These are phyloP conservation scores for Cryptococcus amylolentus DNA, from an alignment of 1,284 basidiomycete genomes.

Conservation along the genomic window DNA sequence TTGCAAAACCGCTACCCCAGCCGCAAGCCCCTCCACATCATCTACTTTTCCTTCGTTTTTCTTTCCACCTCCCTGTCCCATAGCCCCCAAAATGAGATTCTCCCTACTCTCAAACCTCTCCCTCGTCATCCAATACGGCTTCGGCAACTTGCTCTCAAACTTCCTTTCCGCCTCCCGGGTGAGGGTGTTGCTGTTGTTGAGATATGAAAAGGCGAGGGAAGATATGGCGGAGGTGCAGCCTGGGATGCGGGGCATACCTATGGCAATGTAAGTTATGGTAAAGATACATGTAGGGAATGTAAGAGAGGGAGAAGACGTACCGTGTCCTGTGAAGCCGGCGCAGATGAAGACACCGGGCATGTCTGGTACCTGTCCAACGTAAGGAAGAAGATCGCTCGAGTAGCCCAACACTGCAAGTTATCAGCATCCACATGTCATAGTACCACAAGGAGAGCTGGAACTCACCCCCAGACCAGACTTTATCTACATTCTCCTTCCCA, in stretches of 20 bases:
- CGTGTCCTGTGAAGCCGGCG: constrained; percentile 37
- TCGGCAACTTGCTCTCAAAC: constrained; percentile 18
- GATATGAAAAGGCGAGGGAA: constrained; percentile 6
- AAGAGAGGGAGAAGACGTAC: constrained; percentile 11
- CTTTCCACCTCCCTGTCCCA: background rate
- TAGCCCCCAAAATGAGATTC: constrained; percentile 20
- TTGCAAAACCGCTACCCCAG: background rate
- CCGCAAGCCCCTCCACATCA: background rate
- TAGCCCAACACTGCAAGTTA: constrained; percentile 26
- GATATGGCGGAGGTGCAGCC: constrained; percentile 23
- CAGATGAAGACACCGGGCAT: constrained; percentile 25
- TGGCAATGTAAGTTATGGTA: background rate
- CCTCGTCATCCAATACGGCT: constrained; percentile 23
- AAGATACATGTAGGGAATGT: too few species aligned
- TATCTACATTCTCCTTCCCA: constrained; percentile 25
- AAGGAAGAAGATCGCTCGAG: constrained; percentile 28
- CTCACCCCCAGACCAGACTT: constrained; percentile 33
- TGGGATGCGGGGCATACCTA: constrained; percentile 35
- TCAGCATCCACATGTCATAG: background rate
- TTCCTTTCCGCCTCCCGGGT: constrained; percentile 7
- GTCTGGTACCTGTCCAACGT: constrained; percentile 23
- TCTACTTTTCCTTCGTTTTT: background rate
- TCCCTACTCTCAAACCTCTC: constrained; percentile 20
- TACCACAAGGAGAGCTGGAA: background rate
- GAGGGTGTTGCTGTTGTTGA: constrained; percentile 6